Conservation (phyloP, 768 basidiomycete species). For the Nidularia pulvinata region DNA sequence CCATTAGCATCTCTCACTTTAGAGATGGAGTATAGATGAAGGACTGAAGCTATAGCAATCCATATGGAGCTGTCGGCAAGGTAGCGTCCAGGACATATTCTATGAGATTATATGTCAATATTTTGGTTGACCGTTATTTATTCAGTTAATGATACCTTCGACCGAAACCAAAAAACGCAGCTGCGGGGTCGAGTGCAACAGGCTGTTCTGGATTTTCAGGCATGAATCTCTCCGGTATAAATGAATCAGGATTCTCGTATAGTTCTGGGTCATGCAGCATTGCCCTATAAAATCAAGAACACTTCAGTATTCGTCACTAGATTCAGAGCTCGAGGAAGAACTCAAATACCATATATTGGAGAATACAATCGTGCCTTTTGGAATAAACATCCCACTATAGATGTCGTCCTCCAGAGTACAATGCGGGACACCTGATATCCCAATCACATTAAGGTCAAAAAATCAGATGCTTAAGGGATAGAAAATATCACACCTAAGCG, state of each 20-base stretch:
- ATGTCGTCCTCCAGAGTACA: constrained; percentile 29
- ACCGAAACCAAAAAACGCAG: constrained; percentile 14
- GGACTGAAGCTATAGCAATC: constrained; percentile 9
- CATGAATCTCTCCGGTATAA: constrained; percentile 25
- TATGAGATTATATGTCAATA: background rate
- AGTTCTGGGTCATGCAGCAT: constrained; percentile 27
- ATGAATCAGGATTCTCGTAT: constrained; percentile 26
- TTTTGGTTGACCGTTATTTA: background rate
- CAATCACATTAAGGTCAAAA: background rate
- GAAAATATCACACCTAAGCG: constrained; percentile 3
- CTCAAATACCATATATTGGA: constrained; percentile 20
- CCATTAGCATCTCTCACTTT: constrained; percentile 12
- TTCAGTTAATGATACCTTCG: constrained; percentile 4
- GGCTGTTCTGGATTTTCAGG: constrained; percentile 6
- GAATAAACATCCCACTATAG: constrained; percentile 34
- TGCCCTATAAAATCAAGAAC: constrained; percentile 10
- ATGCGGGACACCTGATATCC: constrained; percentile 24
- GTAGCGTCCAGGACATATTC: constrained; percentile 20
- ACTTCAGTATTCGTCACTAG: background rate
- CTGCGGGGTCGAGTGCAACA: constrained; percentile 4
- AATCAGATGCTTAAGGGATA: background rate
- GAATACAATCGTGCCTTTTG: constrained; percentile 22
- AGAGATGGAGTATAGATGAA: constrained; percentile 13
- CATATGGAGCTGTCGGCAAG: constrained; percentile 12
- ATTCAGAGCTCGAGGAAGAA: background rate